phyloP scores from a whole-genome alignment of 768 basidiomycete species.

The Grammothele lineata region DNA sequence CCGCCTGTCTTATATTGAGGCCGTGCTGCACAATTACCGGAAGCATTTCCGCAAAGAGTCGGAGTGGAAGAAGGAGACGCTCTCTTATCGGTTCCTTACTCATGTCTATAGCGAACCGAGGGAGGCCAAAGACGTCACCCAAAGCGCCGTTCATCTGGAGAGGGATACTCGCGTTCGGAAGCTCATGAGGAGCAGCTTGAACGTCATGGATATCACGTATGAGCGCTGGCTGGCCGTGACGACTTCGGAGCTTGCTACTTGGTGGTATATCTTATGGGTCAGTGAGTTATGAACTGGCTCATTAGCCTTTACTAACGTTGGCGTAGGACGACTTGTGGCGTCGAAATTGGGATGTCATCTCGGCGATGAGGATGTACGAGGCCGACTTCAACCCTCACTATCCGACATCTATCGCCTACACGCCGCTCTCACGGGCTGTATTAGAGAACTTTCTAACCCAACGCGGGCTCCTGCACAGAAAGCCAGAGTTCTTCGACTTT shows the following conservation, averaged over 20 bases:
- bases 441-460: conserved; percentile 63
- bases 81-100: conserved; percentile 62
- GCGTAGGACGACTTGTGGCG: conserved; percentile 77
- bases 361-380: conserved; percentile 42
- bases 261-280: conserved; percentile 85
- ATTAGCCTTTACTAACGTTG: not conserved
- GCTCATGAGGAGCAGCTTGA: conserved; percentile 42
- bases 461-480: conserved; percentile 51
- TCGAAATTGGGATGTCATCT: conserved; percentile 58
- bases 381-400: conserved; percentile 71
- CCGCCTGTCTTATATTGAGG: conserved; percentile 41
- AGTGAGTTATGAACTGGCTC: conserved; percentile 17
- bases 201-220: conserved; percentile 46
- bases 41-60: conserved; percentile 44
- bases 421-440: conserved; percentile 57
- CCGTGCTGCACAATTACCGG: conserved; percentile 48
- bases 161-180: conserved; percentile 50
- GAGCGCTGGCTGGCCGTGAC: conserved; percentile 50
- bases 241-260: conserved; percentile 45
- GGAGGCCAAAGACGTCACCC: conserved; percentile 38
- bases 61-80: conserved; percentile 44
- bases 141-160: conserved; percentile 46
- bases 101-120: conserved; percentile 56
- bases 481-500: conserved; percentile 39
- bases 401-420: conserved; percentile 67